Base-by-base conservation (phyloP, 2,329 filamentous ascomycete species). In the Penicillium sp. region DNA sequence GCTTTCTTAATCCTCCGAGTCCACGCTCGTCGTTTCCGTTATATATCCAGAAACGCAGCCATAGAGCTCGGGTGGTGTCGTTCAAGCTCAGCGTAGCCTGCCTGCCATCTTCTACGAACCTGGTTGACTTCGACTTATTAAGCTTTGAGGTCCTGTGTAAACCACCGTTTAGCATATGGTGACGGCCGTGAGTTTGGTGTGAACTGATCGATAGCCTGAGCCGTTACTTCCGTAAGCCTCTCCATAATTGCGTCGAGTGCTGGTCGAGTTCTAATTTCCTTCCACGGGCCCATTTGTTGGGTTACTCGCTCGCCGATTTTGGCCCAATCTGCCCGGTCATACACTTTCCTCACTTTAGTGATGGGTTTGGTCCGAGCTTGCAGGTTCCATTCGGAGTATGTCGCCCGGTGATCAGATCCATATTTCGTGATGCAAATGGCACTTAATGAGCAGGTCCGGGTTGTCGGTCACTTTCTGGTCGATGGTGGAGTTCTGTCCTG, bases 131-230 rank as follows among this genome's bases (percentile, higher is more conserved):
- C 47, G 7, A 32, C 40, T 23, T 65, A 57, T 48, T 70, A 51
- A 5, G 36, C 34, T 27, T 69, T 69, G 7, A 67, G 57, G 3
- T 58, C 61, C 1, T 55, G 60, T 1, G 57, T 65, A 29, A 67
- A 68, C 62, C 58, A 67, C 23, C 55, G 23, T 39, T 69, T 68
- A 2, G 58, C 58, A 51, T 68, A 69, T 32, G 14, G 34, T 18
- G 38, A 41, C 30, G 48, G 43, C 6, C 36, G 46, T 13, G 7
- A 3, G 18, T 56, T 19, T 3, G 47, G 47, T 9, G 45, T 64
- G 42, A 57, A 35, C 16, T 47, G 26, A 14, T 62, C 51, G 14
- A 65, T 46, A 6, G 57, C 57, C 23, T 7, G n/a, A 10, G 38
- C 18, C 1, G 56, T 58, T 14, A 36, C 47, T 16, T 36, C 29